Percentiles rank a stretch among this genome's conserved stretches.
Conservation (phyloP, 192 early-diverging fungal species). For the Coemansia sp. region DNA sequence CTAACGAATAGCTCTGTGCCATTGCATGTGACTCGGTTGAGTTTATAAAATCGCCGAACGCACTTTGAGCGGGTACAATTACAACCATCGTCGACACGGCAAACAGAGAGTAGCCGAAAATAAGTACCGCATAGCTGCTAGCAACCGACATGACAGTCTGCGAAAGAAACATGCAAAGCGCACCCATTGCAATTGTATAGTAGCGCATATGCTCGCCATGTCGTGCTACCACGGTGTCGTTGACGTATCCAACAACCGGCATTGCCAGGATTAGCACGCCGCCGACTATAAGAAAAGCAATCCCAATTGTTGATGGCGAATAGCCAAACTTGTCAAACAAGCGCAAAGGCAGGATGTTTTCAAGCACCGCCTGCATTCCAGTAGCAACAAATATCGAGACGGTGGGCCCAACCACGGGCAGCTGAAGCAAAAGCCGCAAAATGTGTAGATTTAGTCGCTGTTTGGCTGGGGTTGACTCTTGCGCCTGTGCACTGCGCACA, state of each 20-base stretch:
- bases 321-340: constrained; percentile 41
- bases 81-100: constrained; percentile 38
- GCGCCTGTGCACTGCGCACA: too few species aligned
- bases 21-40: constrained; percentile 31
- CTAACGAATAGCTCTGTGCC: constrained; percentile 50
- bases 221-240: constrained; percentile 20
- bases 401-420: constrained; percentile 38
- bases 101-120: constrained; percentile 48
- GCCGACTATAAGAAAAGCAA: constrained; percentile 45
- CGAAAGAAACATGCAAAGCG: constrained; percentile 21
- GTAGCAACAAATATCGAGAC: constrained; percentile 47
- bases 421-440: constrained; percentile 20
- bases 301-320: constrained; percentile 37
- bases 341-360: constrained; percentile 41
- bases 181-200: constrained; percentile 34
- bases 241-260: constrained; percentile 35
- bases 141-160: constrained; percentile 27
- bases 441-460: constrained; percentile 1
- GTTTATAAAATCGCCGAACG: constrained; percentile 52
- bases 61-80: constrained; percentile 48
- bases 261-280: constrained; percentile 44
- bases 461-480: background rate
- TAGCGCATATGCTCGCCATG: constrained; percentile 45
- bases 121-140: constrained; percentile 24
- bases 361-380: constrained; percentile 46